These are phyloP conservation scores for Asterophora parasitica DNA, from an alignment of 768 basidiomycete species.

Conservation along the genomic window DNA sequence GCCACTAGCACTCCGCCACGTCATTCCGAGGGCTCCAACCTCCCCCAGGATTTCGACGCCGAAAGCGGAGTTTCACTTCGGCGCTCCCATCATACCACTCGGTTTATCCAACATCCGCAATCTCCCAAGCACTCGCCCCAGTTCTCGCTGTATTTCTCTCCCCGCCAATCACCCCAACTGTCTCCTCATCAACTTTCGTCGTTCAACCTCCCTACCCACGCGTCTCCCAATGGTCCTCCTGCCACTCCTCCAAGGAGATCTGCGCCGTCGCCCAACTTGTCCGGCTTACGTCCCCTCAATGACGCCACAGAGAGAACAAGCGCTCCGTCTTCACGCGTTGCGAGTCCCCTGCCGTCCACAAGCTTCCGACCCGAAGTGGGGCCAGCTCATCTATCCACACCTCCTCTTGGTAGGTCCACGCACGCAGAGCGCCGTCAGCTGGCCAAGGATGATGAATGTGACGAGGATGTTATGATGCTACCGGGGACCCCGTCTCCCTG, in stretches of 20 bases:
- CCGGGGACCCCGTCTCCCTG: conserved; percentile 35
- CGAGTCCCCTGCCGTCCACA: background rate
- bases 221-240: conserved; percentile 29
- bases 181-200: conserved; percentile 17
- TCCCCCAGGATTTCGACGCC: conserved; percentile 55
- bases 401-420: conserved; percentile 34
- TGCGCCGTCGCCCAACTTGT: conserved; percentile 21
- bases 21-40: conserved; percentile 20
- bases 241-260: conserved; percentile 32
- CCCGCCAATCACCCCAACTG: conserved; percentile 11
- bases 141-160: conserved; percentile 28
- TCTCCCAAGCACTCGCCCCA: conserved; percentile 31
- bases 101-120: conserved; percentile 36
- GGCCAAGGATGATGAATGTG: conserved; percentile 25
- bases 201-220: conserved; percentile 26
- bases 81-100: conserved; percentile 56
- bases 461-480: conserved; percentile 24
- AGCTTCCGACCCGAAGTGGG: background rate
- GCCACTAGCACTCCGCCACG: conserved; percentile 40
- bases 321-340: background rate
- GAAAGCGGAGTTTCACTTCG: conserved; percentile 64
- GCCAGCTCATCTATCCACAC: conserved; percentile 20
- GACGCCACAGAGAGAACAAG: background rate
- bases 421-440: conserved; percentile 27
- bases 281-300: background rate